These are phyloP conservation scores for Proteromonas lacertae DNA, from an alignment of 352 stramenopile species.

Conservation along the genomic window DNA sequence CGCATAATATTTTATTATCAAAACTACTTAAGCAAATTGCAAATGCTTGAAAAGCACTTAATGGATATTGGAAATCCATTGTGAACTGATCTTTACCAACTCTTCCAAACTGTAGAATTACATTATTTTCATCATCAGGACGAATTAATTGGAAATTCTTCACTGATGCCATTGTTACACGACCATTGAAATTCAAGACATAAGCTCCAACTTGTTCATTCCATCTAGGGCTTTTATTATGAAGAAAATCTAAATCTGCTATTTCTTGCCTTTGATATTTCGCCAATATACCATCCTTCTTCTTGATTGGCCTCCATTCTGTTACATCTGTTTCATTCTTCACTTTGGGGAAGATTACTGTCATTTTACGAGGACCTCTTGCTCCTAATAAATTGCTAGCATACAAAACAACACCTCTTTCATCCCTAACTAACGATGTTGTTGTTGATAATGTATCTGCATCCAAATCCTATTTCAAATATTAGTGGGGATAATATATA, in stretches of 20 bases:
- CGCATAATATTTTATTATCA: slow-evolving; percentile 90
- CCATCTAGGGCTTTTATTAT: slow-evolving; percentile 90
- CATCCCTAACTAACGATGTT: slow-evolving; percentile 23
- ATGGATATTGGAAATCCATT: slow-evolving; percentile 58
- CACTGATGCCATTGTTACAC: slow-evolving; percentile 93
- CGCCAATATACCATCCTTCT: background rate
- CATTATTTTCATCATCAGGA: slow-evolving; percentile 60
- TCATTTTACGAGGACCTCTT: slow-evolving; percentile 74
- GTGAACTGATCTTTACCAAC: slow-evolving; percentile 56
- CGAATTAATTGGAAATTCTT: slow-evolving; percentile 99
- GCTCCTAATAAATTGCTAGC: slow-evolving; percentile 53
- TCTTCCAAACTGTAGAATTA: no score
- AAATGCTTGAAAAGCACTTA: slow-evolving; percentile 72
- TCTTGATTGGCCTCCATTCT: slow-evolving; percentile 5
- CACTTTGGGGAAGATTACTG: slow-evolving; percentile 32
- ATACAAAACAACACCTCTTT: slow-evolving; percentile 67
- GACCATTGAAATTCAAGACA: slow-evolving; percentile 94
- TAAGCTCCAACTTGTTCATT: slow-evolving; percentile 89
- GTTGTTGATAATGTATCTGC: background rate
- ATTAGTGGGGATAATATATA: slow-evolving; percentile 24
- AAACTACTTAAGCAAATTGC: slow-evolving; percentile 90
- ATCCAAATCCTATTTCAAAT: background rate
- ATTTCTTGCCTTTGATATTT: no score
- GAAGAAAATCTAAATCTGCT: slow-evolving; percentile 47
- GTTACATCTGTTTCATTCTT: slow-evolving; percentile 25